These are phyloP conservation scores for Aureobasidium sp. DNA, from an alignment of 2,329 filamentous ascomycete species.

Conservation along the genomic window DNA sequence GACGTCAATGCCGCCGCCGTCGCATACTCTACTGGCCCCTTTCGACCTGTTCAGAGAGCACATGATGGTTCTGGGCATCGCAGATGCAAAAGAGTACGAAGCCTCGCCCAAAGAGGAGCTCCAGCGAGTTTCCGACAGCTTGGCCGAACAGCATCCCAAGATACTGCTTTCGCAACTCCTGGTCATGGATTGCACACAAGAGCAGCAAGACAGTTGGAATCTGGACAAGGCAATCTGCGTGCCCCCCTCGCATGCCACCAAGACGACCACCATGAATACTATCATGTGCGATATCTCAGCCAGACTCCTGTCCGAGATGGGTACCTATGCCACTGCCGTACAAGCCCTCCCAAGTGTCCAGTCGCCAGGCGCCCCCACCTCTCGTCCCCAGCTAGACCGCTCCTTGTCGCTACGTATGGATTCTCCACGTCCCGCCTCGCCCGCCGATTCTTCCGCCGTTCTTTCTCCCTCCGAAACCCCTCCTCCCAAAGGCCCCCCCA, in stretches of 20 bases:
- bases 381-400: constrained; percentile 28
- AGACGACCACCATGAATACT: constrained; percentile 57
- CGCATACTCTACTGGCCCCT: constrained; percentile 70
- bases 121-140: constrained; percentile 21
- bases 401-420: constrained; percentile 18
- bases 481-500: constrained; percentile 31
- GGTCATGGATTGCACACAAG: constrained; percentile 64
- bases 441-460: constrained; percentile 38
- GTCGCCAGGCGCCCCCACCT: constrained; percentile 51
- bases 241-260: constrained; percentile 59
- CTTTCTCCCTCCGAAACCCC: constrained; percentile 31
- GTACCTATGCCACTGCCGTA: constrained; percentile 39
- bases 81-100: constrained; percentile 68
- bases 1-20: constrained; percentile 68
- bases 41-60: constrained; percentile 88
- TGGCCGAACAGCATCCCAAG: constrained; percentile 59
- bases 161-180: constrained; percentile 71
- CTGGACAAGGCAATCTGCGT: constrained; percentile 62
- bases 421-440: constrained; percentile 15
- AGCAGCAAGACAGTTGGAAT: constrained; percentile 45
- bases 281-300: constrained; percentile 39
- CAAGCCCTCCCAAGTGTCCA: constrained; percentile 59
- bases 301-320: constrained; percentile 39
- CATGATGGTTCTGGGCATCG: constrained; percentile 72
- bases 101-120: constrained; percentile 24